phyloP scores from a whole-genome alignment of 345 rosid genomes.

The Linum tenue region DNA sequence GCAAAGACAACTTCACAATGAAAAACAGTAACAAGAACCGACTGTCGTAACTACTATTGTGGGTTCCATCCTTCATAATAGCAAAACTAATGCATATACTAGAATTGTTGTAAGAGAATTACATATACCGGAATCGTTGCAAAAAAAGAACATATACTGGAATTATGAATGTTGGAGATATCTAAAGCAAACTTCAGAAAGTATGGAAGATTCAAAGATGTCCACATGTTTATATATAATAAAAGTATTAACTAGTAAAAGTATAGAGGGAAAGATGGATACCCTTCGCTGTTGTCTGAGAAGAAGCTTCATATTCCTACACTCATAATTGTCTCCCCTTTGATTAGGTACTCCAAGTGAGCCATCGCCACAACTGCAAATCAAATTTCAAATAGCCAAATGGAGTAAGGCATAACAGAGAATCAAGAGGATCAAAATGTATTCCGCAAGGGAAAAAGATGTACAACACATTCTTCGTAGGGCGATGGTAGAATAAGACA shows the following conservation, averaged over 20 bases:
- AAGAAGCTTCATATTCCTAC: conserved; percentile 97
- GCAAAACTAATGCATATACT: too few species aligned
- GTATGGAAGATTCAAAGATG: background rate
- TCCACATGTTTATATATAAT: background rate
- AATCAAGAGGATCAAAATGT: background rate
- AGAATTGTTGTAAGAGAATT: too few species aligned
- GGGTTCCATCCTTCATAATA: too few species aligned
- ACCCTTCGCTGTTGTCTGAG: conserved; percentile 98
- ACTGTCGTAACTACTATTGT: too few species aligned
- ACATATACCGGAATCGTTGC: too few species aligned
- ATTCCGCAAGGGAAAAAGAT: background rate
- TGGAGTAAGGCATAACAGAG: background rate
- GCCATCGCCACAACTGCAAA: conserved; percentile 94
- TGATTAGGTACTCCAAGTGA: conserved; percentile 82
- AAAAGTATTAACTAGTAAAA: conserved; percentile 6
- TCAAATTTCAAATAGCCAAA: conserved; percentile 17
- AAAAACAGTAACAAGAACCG: too few species aligned
- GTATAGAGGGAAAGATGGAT: conserved; percentile 6
- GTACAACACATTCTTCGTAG: background rate
- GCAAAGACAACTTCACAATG: too few species aligned
- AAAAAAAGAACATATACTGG: too few species aligned
- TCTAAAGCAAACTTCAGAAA: background rate
- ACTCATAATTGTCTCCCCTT: conserved; percentile 97
- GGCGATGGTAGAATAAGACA: background rate
- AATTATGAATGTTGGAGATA: too few species aligned